phyloP scores from a whole-genome alignment of 345 rosid species.

The Eucalyptus albens region DNA sequence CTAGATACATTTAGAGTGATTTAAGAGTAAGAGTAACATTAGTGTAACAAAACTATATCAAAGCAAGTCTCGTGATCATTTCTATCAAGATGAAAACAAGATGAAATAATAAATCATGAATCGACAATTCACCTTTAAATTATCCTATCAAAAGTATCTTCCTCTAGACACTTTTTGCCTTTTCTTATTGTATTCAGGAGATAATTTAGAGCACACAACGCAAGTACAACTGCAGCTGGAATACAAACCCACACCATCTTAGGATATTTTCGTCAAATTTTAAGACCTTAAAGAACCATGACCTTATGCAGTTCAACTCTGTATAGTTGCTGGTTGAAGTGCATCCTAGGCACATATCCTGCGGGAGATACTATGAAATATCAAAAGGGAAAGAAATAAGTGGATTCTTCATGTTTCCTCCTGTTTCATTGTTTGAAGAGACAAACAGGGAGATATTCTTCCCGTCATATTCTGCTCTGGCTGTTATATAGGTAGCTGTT shows the following conservation, averaged over 20 bases:
- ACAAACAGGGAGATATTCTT: slow-evolving; percentile 32
- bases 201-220: background rate
- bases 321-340: slow-evolving; percentile 36
- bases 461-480: background rate
- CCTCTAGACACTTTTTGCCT: background rate
- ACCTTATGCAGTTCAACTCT: slow-evolving; percentile 34
- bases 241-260: background rate
- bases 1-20: too few relatives aligned
- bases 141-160: background rate
- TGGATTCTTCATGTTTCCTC: background rate
- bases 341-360: slow-evolving; percentile 49
- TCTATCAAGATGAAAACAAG: background rate
- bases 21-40: too few relatives aligned
- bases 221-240: background rate
- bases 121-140: background rate
- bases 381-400: slow-evolving; percentile 24
- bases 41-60: too few relatives aligned
- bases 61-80: too few relatives aligned
- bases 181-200: slow-evolving; percentile 16
- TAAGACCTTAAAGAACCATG: slow-evolving; percentile 39
- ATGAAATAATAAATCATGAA: background rate
- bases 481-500: background rate
- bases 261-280: slow-evolving; percentile 1
- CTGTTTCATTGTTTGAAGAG: background rate
- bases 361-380: slow-evolving; percentile 42